Percentiles rank a stretch among this genome's conserved stretches.
These are phyloP conservation scores for Candida qinlingensis DNA, from an alignment of 805 yeast species.

Conservation along the genomic window DNA sequence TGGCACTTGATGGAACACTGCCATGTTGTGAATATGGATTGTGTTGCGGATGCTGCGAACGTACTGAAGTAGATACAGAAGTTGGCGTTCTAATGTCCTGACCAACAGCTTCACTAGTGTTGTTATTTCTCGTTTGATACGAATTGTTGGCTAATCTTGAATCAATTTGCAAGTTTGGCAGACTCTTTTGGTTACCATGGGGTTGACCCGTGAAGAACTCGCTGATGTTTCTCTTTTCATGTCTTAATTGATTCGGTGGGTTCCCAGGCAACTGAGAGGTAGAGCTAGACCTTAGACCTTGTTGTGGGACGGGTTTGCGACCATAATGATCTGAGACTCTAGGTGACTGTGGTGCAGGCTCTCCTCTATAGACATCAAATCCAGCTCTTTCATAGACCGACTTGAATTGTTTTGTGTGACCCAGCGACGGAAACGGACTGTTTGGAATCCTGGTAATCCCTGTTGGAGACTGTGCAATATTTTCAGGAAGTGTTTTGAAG, in stretches of 20 bases:
- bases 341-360: neutral
- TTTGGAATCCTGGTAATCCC: slow-evolving; percentile 28
- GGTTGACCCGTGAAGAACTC: slow-evolving; percentile 8
- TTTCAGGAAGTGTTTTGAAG: slow-evolving; percentile 24
- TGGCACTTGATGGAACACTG: neutral
- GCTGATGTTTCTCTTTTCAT: slow-evolving; percentile 17
- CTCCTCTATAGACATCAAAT: slow-evolving; percentile 49
- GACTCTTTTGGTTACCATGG: neutral
- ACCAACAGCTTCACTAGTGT: neutral
- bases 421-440: slow-evolving; percentile 64
- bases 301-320: neutral
- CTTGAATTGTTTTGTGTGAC: slow-evolving; percentile 52
- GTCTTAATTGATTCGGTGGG: neutral
- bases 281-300: slow-evolving; percentile 13
- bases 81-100: neutral
- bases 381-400: slow-evolving; percentile 84
- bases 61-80: neutral
- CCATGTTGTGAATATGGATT: neutral
- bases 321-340: neutral
- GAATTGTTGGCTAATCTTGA: slow-evolving; percentile 7
- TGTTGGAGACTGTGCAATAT: slow-evolving; percentile 20
- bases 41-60: neutral
- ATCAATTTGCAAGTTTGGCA: slow-evolving; percentile 6
- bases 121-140: neutral
- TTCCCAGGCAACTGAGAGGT: slow-evolving; percentile 5